Evolutionary conservation across 75 land plant genomes (phyloP).

Genomic region (Adiantum capillusveneris): DNA sequence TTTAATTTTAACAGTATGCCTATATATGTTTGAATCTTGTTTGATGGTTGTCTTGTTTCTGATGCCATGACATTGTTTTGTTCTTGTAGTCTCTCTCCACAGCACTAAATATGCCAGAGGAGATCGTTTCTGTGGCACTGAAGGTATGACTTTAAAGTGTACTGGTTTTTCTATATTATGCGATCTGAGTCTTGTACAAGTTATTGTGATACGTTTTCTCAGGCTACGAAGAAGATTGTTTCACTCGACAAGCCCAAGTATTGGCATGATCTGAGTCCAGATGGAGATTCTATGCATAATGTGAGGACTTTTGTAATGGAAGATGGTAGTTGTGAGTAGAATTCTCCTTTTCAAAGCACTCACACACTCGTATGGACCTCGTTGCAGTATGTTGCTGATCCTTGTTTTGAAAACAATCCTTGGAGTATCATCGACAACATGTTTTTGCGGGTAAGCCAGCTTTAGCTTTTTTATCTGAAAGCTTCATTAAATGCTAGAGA

Average conservation of each 20-base stretch:
- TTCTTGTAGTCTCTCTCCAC: constrained; percentile 11
- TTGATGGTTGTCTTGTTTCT: too few relatives aligned
- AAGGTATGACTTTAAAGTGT: constrained; percentile 12
- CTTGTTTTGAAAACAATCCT: constrained; percentile 13
- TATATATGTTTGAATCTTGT: too few relatives aligned
- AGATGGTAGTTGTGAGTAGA: neutral
- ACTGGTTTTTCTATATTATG: too few relatives aligned
- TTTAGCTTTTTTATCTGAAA: too few relatives aligned
- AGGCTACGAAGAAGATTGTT: constrained; percentile 27
- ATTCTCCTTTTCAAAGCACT: neutral
- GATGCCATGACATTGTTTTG: too few relatives aligned
- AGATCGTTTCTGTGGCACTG: constrained; percentile 12
- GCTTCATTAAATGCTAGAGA: too few relatives aligned
- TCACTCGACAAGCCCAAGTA: constrained; percentile 21
- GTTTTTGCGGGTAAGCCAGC: constrained; percentile 19
- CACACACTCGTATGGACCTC: neutral
- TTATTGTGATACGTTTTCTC: neutral
- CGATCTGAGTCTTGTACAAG: too few relatives aligned
- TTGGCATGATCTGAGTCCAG: constrained; percentile 8
- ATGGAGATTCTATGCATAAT: constrained; percentile 18
- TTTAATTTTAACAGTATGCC: too few relatives aligned
- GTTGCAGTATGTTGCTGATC: constrained; percentile 20
- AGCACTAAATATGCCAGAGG: constrained; percentile 16
- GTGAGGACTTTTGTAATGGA: constrained; percentile 4
- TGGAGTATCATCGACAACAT: constrained; percentile 17